These are phyloP conservation scores for Aspergillus taichungensis DNA, from an alignment of 495 filamentous ascomycete genomes.

Conservation along the genomic window DNA sequence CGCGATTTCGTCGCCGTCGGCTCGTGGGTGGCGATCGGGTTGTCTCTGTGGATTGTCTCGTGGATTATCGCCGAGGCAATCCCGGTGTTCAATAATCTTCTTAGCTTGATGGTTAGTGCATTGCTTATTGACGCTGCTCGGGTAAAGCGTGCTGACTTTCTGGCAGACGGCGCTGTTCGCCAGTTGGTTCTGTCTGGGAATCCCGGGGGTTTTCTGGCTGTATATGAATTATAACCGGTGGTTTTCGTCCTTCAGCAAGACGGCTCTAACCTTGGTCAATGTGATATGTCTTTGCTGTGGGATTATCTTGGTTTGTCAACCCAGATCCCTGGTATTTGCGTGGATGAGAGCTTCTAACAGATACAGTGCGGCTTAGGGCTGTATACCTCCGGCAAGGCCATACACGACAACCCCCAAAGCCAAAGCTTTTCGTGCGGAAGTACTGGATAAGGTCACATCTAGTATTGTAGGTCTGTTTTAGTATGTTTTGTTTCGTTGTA, in stretches of 20 bases:
- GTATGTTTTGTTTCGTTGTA: no score
- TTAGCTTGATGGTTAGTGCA: slow-evolving; percentile 27
- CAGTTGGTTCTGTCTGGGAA: slow-evolving; percentile 28
- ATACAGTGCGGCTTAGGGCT: slow-evolving; percentile 29
- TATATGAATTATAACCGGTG: slow-evolving; percentile 23
- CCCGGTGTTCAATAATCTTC: slow-evolving; percentile 54
- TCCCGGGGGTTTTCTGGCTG: slow-evolving; percentile 29
- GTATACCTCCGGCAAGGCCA: slow-evolving; percentile 31
- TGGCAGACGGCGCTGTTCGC: slow-evolving; percentile 18
- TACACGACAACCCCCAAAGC: slow-evolving; percentile 25
- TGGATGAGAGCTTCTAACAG: slow-evolving; percentile 1
- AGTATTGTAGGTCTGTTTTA: no score
- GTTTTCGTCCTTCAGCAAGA: slow-evolving; percentile 13
- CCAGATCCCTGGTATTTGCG: neutral
- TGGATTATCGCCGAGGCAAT: slow-evolving; percentile 60
- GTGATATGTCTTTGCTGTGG: slow-evolving; percentile 15
- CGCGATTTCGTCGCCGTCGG: slow-evolving; percentile 30
- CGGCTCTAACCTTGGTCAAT: slow-evolving; percentile 22
- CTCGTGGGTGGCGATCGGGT: slow-evolving; percentile 46
- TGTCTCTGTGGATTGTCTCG: slow-evolving; percentile 47
- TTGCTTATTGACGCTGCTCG: neutral
- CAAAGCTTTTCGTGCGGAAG: slow-evolving; percentile 26
- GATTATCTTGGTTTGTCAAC: slow-evolving; percentile 17
- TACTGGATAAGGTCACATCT: slow-evolving; percentile 7
- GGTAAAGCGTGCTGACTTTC: neutral